Base-by-base conservation (phyloP, 352 stramenopile genomes). In the Globisporangium irregulare region DNA sequence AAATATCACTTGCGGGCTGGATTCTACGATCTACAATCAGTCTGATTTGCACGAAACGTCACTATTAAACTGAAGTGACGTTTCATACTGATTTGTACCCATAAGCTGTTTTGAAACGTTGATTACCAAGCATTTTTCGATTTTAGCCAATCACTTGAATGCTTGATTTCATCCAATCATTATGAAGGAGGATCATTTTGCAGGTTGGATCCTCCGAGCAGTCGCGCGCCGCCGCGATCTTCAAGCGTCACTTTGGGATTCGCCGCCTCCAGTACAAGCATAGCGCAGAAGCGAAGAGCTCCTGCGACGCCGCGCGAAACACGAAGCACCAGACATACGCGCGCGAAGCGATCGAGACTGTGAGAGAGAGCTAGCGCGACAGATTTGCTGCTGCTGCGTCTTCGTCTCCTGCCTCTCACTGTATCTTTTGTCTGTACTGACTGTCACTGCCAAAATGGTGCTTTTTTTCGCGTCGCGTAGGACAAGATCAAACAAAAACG, bases 241-340 rank as follows among this genome's bases (percentile, higher is more conserved):
- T 58, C 51, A 58, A 18, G 51, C 51, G 51, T 18, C 51, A 34
- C 51, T 20, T 29, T 58, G 51, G 24, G 51, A 58, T 58, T 36
- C 15, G 51, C 51, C 51, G 2, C 3, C 12, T 48, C 41, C 41
- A 48, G 51, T 25, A 34, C 51, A 58, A 43, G 22, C 50, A 56
- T 24, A 56, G 20, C 48, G 50, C n/a, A 56, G 50, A n/a, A 56
- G 18, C 46, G 46, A 56, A 48, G 14, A 48, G 41, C 41, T 48
- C 41, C 41, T n/a, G 41, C 41, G 41, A 14, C 41, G 14, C 36
- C 36, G 36, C 36, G 36, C 36, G 36, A 43, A 12, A 43, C 36
- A 18, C 10, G 36, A 18, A 18, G 1, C 36, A 14, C 36, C 10
- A 43, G 36, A 18, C 36, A 14, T 12, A 43, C 12, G 36, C 32